Base-by-base conservation (phyloP, 2,329 filamentous ascomycete genomes). In the Pseudogymnoascus verrucosus region DNA sequence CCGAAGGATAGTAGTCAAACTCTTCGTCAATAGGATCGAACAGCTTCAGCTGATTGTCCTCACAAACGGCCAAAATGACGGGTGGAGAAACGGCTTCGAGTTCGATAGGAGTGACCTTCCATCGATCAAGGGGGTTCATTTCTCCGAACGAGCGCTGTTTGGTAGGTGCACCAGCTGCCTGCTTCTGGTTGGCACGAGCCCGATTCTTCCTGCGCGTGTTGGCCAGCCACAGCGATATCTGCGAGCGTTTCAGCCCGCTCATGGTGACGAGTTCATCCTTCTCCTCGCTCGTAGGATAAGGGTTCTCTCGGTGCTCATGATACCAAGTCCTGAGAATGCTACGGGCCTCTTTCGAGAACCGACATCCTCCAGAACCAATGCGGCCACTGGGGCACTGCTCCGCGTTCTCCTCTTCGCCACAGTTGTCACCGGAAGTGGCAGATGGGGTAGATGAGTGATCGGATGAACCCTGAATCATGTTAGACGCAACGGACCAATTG, bases 31-130 rank as follows among this genome's bases (percentile, higher is more conserved):
- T 61, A 37, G 59, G 39, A 42, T 61, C 59, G 23, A 40, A 42
- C 39, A 42, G 34, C 59, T 61, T 39, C 23, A 62, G 36, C 31
- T 60, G 59, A 64, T 39, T 39, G 34, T 39, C 54, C 26, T 42
- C 67, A 69, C 70, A 64, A 71, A 70, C n/a, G 68, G 47, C 34
- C 40, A 68, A n/a, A 62, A 64, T 64, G 10, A 47, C 59, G 3
- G 62, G 62, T 21, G 59, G 54, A 10, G 54, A 36, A n/a, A 62
- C 62, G 31, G 62, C 57, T 62, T 64, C 62, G 16, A 39, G 23
- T 42, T 64, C 62, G 36, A 64, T 62, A 31, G 62, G 62, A 40
- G 54, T 62, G 23, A 62, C 54, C 59, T 64, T 64, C 62, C 62
- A 64, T 62, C 62, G 31, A 62, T 64, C 62, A 23, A 64, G 23